Percentiles rank a stretch among this genome's conserved stretches.
phyloP scores from a whole-genome alignment of 129 eudicot genomes.

The Flaveria sonorensis region DNA sequence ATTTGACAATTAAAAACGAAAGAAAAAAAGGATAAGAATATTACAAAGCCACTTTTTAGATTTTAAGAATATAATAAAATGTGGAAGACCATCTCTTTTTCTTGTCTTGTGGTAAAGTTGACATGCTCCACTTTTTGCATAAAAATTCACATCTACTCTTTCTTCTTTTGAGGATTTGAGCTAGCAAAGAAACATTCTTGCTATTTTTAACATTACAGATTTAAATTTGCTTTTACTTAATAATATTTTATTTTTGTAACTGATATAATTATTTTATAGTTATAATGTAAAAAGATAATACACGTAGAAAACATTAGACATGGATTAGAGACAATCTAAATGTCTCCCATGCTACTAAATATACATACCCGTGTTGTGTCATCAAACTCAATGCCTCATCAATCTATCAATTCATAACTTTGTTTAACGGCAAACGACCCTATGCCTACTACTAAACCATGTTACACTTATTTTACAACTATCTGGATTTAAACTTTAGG shows the following conservation, averaged over 20 bases:
- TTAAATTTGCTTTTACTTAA: neutral
- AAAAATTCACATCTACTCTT: constrained; percentile 33
- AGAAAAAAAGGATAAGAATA: neutral
- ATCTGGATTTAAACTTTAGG: no score
- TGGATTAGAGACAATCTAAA: neutral
- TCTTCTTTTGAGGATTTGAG: constrained; percentile 39
- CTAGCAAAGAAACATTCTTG: constrained; percentile 19
- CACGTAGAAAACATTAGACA: constrained; percentile 1
- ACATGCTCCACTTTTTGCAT: constrained; percentile 37
- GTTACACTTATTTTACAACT: no score
- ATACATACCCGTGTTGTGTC: neutral
- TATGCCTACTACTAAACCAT: no score
- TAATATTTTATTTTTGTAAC: neutral
- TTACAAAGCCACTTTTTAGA: constrained; percentile 21
- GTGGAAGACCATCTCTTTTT: constrained; percentile 3
- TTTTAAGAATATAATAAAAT: constrained; percentile 10
- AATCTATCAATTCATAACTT: neutral
- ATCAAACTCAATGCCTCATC: no score
- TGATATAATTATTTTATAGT: neutral
- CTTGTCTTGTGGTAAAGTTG: constrained; percentile 37
- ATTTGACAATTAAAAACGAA: neutral
- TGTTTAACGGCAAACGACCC: no score
- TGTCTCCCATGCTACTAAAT: neutral
- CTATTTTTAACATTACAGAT: neutral
- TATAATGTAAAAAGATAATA: neutral